phyloP scores from a whole-genome alignment of 23 red algal genomes.

The Pyropia haitanensis region DNA sequence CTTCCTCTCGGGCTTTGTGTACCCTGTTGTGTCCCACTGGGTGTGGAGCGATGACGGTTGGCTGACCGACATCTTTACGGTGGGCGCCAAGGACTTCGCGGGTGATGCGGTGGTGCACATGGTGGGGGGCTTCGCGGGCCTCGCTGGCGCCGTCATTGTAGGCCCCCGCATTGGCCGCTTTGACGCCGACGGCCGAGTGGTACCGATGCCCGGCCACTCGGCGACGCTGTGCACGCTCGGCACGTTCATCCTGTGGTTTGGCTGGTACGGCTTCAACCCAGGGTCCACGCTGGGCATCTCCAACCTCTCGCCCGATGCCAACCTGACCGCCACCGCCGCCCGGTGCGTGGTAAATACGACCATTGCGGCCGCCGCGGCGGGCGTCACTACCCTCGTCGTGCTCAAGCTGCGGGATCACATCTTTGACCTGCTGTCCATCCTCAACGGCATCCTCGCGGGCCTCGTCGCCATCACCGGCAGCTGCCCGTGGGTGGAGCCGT shows the following conservation, averaged over 20 bases:
- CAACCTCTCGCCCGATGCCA: no score
- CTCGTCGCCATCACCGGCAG: constrained; percentile 80
- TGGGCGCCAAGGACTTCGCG: constrained; percentile 89
- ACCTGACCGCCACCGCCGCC: constrained; percentile 5
- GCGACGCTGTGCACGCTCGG: constrained; percentile 69
- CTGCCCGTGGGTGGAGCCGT: constrained; percentile 70
- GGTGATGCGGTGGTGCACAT: constrained; percentile 89
- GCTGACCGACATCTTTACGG: constrained; percentile 4
- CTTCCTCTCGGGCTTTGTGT: constrained; percentile 86
- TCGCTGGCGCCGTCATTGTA: constrained; percentile 75
- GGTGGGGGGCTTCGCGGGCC: constrained; percentile 60
- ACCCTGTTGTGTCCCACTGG: constrained; percentile 89
- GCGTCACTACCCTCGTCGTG: constrained; percentile 55
- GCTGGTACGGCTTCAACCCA: constrained; percentile 97
- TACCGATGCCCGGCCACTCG: constrained; percentile 83
- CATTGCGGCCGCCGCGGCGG: constrained; percentile 62
- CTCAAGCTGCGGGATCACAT: constrained; percentile 37
- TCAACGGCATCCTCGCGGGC: constrained; percentile 83
- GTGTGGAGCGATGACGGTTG: constrained; percentile 76
- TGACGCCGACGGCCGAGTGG: constrained; percentile 48
- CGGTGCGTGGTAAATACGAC: constrained; percentile 68
- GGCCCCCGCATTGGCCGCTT: constrained; percentile 93
- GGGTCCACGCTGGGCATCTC: constrained; percentile 73
- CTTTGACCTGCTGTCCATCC: constrained; percentile 62
- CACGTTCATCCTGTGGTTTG: constrained; percentile 90